Evolutionary conservation across 108 stramenopile genomes (phyloP).

Genomic region (Aureococcus anophagefferens): DNA sequence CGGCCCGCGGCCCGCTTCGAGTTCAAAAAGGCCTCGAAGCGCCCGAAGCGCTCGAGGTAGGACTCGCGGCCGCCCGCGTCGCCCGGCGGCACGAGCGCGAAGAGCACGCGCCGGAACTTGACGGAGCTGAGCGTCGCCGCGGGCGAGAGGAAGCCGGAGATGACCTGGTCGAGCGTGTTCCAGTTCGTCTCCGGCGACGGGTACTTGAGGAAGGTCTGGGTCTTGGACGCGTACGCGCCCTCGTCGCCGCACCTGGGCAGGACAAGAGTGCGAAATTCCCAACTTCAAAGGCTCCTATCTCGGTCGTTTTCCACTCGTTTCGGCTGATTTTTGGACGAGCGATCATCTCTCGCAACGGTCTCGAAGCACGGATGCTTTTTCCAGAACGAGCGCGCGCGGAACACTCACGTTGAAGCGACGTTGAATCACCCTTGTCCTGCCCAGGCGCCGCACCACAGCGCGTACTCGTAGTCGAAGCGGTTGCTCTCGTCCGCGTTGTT

Average conservation of each 20-base stretch:
- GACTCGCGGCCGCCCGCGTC: not conserved
- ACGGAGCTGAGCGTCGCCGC: not conserved
- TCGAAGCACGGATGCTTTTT: too few species aligned
- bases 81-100: not conserved
- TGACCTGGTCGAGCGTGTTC: slow-evolving; percentile 26
- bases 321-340: too few species aligned
- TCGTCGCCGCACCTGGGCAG: not conserved
- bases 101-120: not conserved
- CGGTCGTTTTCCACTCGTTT: too few species aligned
- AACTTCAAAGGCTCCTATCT: too few species aligned
- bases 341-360: too few species aligned
- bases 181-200: slow-evolving; percentile 29
- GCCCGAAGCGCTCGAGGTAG: not conserved
- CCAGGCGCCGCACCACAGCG: slow-evolving; percentile 15
- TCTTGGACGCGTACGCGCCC: slow-evolving; percentile 3
- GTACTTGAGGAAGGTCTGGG: slow-evolving; percentile 28
- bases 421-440: too few species aligned
- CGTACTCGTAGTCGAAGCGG: slow-evolving; percentile 14
- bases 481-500: not conserved
- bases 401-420: too few species aligned
- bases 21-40: not conserved
- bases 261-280: too few species aligned
- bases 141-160: not conserved
- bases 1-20: not conserved
- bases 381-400: too few species aligned